A percentile compares a stretch with the other conserved stretches of the same genome.
Evolutionary conservation across 1,139 yeast genomes (phyloP).

Genomic region (Geotrichum siamense): DNA sequence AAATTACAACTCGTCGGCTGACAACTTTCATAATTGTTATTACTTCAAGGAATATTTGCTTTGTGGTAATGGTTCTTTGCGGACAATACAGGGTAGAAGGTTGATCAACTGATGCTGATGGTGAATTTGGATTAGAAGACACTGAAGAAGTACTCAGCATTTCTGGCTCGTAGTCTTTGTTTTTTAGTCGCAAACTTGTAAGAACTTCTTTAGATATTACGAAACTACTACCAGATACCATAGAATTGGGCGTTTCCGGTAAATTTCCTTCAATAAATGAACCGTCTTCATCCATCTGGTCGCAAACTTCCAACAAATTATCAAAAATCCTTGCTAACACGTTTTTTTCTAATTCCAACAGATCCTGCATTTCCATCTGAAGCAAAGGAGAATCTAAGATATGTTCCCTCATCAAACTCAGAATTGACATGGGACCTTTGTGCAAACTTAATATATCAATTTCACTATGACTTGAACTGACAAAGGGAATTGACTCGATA

Average conservation of each 20-base stretch:
- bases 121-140: neutral
- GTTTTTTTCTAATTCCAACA: constrained; percentile 1
- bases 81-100: too few species aligned
- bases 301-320: constrained; percentile 10
- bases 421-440: constrained; percentile 10
- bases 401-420: constrained; percentile 8
- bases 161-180: constrained; percentile 4
- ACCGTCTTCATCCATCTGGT: constrained; percentile 4
- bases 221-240: neutral
- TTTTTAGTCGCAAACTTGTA: neutral
- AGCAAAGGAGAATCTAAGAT: constrained; percentile 3
- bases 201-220: constrained; percentile 1
- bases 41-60: constrained; percentile 1
- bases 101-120: neutral
- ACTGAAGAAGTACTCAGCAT: neutral
- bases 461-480: neutral
- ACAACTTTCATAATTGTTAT: constrained; percentile 6
- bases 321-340: constrained; percentile 5
- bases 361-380: neutral
- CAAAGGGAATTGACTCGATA: constrained; percentile 4
- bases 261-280: neutral
- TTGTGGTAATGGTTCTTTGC: neutral
- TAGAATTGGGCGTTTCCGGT: neutral
- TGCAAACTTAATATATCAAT: constrained; percentile 8
- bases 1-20: constrained; percentile 5